These are phyloP conservation scores for Epicoccum nigrum DNA, from an alignment of 2,329 filamentous ascomycete genomes.

Conservation along the genomic window DNA sequence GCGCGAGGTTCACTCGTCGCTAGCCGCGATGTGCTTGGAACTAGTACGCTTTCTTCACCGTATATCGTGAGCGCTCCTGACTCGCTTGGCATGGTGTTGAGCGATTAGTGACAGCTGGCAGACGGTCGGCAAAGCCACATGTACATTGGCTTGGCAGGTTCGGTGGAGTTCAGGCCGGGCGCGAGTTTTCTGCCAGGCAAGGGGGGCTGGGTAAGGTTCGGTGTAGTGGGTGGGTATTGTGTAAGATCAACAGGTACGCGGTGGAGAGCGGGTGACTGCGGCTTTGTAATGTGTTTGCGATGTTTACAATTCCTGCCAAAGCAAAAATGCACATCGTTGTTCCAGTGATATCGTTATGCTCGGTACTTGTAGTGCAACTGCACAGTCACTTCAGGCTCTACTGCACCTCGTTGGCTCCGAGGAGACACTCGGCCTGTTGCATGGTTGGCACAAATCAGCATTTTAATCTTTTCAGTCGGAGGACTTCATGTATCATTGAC, in stretches of 20 bases:
- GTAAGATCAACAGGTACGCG: slow-evolving; percentile 14
- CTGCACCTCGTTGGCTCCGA: no score
- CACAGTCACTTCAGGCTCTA: no score
- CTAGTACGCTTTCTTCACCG: slow-evolving; percentile 9
- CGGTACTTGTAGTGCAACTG: no score
- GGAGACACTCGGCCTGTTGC: no score
- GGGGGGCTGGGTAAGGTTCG: neutral
- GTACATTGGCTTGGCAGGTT: slow-evolving; percentile 3
- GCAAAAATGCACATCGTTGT: no score
- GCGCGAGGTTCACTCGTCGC: slow-evolving; percentile 9
- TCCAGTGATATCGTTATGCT: no score
- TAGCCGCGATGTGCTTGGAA: neutral
- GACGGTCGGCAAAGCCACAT: slow-evolving; percentile 17
- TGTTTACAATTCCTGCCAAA: neutral
- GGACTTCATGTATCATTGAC: no score
- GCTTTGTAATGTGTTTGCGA: slow-evolving; percentile 5
- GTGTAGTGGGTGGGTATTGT: neutral
- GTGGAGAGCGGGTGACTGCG: slow-evolving; percentile 8
- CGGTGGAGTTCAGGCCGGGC: slow-evolving; percentile 1
- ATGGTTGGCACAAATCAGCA: no score
- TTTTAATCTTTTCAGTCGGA: no score
- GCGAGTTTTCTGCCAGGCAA: slow-evolving; percentile 13
- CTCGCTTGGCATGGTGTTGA: slow-evolving; percentile 8
- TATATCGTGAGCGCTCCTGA: slow-evolving; percentile 11
- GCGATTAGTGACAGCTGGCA: neutral